Conservation (phyloP, 1,284 basidiomycete genomes). For the Farysia itapuensis region DNA sequence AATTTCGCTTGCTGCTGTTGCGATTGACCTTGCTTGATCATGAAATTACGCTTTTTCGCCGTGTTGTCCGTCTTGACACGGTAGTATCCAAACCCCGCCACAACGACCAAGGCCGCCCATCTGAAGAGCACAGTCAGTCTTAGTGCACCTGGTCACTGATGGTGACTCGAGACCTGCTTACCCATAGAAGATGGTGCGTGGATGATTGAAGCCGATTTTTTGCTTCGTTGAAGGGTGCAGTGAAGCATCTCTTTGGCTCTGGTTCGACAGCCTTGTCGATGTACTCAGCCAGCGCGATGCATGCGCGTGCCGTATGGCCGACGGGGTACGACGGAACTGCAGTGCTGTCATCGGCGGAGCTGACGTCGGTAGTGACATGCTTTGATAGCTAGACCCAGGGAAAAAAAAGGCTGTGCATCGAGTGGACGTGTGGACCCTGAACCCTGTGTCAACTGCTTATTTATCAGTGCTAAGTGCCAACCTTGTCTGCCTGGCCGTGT, state of each 20-base stretch:
- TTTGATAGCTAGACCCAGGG: too few species aligned
- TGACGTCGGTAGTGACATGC: too few species aligned
- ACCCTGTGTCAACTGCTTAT: too few species aligned
- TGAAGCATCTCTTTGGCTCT: not conserved
- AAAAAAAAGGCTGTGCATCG: too few species aligned
- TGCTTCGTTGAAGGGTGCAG: slow-evolving; percentile 1
- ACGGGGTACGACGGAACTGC: too few species aligned
- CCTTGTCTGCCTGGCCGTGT: too few species aligned
- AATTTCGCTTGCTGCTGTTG: slow-evolving; percentile 1
- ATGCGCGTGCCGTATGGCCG: too few species aligned
- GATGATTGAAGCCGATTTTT: slow-evolving; percentile 25
- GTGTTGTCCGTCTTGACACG: slow-evolving; percentile 37
- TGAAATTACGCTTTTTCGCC: slow-evolving; percentile 35
- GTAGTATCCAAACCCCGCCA: slow-evolving; percentile 37
- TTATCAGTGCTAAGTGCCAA: too few species aligned
- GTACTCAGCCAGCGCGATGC: too few species aligned
- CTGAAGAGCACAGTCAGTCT: slow-evolving; percentile 1
- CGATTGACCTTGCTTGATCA: slow-evolving; percentile 31
- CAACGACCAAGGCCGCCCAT: slow-evolving; percentile 24
- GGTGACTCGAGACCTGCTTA: slow-evolving; percentile 1
- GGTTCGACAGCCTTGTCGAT: not conserved
- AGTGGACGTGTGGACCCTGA: too few species aligned
- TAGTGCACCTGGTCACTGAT: not conserved
- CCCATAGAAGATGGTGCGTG: slow-evolving; percentile 34
- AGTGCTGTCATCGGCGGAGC: too few species aligned